Evolutionary conservation across 805 yeast species (phyloP), one percentile per base, ranked within the genome.

Genomic region (Spathaspora arborariae): DNA sequence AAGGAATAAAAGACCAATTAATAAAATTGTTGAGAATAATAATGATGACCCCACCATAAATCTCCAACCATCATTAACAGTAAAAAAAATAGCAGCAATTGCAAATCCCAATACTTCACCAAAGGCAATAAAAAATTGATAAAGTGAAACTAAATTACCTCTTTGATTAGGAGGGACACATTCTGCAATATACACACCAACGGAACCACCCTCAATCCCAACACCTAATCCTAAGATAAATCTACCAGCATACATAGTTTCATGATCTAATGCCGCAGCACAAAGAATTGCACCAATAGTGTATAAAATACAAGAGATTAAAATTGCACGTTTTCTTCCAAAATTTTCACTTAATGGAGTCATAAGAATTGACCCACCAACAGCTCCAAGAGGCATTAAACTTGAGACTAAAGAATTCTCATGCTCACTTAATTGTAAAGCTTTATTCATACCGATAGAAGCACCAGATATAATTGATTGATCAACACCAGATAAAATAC

Each of bases 381-480:
- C 75, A 27, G 85, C 87, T 53, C 87, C 88, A 40, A 82, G 63
- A n/a, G 88, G 87, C 84, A 82, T 80, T 45, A 80, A 69, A 22
- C 84, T 69, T 34, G 80, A 72, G 16, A 81, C 76, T 50, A 81
- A 68, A 1, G 86, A 81, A 44, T 65, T 66, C 52, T 82, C 70
- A 51, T 68, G 64, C 4, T 65, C 47, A 16, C 67, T 55, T 40
- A 82, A 62, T 26, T 59, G 37, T 26, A 82, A 66, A 20, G 68
- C 71, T 1, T 60, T 59, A 13, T 64, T 67, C 75, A 81, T 74
- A 19, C 78, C 77, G 45, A 78, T 67, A 26, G 73, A 67, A 2
- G 88, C 88, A 58, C 87, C 88, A 21, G 81, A 74, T 49, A 82
- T 82, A 36, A 82, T 71, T 16, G 85, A 79, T 68, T 82, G 88